Base-by-base conservation (phyloP, 1,139 yeast genomes). In the Candida pseudocylindracea region DNA sequence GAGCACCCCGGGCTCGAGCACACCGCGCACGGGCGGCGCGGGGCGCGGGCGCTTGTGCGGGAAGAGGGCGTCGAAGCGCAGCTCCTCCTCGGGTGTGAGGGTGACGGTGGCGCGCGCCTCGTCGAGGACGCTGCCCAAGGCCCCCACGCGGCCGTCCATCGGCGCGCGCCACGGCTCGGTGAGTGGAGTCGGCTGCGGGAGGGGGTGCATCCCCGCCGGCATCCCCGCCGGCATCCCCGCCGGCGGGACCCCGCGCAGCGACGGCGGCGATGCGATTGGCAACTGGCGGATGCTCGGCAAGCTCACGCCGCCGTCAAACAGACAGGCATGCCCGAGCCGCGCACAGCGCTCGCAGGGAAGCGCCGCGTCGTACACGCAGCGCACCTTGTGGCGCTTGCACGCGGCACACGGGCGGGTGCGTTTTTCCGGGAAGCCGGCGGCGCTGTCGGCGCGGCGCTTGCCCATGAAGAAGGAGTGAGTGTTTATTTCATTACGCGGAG, bases 321-420 rank as follows among this genome's bases (percentile, higher is more conserved):
- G 45, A 12, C 44, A 40, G 1, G 50, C 63, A 30, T 66, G 56
- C 15, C 67, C 67, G 13, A 54, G 58, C 31, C 60, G 60, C 13
- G 56, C 41, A 43, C 83, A 73, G 36, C 79, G 46, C 38, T 63
- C 65, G 45, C 83, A 73, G 1, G 74, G 73, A 32, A 61, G 48
- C n/a, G 45, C 44, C 12, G 51, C 51, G 8, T 50, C 44, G 39
- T 65, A 64, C 26, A 60, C 59, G 42, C 83, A 73, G 48, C 63
- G 70, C 26, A 72, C 73, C 49, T 73, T 73, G 27, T 75, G 62
- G 44, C 60, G 57, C 37, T 75, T 64, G 45, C 83, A 73, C 43
- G 60, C 60, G 15, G 67, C 55, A 44, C 83, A 73, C 6, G 81
- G 81, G 20, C 20, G 20, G 20, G 20, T 15, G 20, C 20, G 20